These are phyloP conservation scores for Angomonas ambiguus DNA, from an alignment of 208 protist species.

Conservation along the genomic window DNA sequence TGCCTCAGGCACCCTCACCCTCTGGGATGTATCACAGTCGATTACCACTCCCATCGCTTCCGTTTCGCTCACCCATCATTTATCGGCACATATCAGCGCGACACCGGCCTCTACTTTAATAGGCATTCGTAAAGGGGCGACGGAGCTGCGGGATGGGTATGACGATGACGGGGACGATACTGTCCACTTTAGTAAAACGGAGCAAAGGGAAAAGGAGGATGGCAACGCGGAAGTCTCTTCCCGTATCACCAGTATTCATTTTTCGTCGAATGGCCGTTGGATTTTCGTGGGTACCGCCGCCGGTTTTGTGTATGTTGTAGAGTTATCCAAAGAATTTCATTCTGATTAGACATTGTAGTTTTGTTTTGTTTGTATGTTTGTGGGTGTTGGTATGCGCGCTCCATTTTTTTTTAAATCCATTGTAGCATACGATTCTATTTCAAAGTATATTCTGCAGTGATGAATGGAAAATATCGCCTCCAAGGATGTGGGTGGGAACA, in stretches of 20 bases:
- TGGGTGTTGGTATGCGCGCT: too few species aligned
- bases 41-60: conserved; percentile 36
- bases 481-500: too few species aligned
- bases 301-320: conserved; percentile 50
- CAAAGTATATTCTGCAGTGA: too few species aligned
- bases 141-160: not conserved
- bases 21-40: conserved; percentile 50
- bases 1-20: conserved; percentile 39
- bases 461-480: too few species aligned
- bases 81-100: not conserved
- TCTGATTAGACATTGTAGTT: not conserved
- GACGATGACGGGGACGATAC: not conserved
- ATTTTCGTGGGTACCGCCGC: conserved; percentile 45
- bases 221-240: conserved; percentile 11
- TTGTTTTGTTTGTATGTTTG: too few species aligned
- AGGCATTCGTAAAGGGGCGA: conserved; percentile 5
- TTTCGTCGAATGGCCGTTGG: conserved; percentile 54
- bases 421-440: too few species aligned
- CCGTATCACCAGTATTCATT: conserved; percentile 45
- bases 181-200: not conserved
- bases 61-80: conserved; percentile 19
- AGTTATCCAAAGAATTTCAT: conserved; percentile 23
- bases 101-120: conserved; percentile 14
- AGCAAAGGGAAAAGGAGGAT: not conserved
- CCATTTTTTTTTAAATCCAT: too few species aligned